phyloP scores from a whole-genome alignment of 75 land plant genomes.

The Pseudotsuga menziesii region DNA sequence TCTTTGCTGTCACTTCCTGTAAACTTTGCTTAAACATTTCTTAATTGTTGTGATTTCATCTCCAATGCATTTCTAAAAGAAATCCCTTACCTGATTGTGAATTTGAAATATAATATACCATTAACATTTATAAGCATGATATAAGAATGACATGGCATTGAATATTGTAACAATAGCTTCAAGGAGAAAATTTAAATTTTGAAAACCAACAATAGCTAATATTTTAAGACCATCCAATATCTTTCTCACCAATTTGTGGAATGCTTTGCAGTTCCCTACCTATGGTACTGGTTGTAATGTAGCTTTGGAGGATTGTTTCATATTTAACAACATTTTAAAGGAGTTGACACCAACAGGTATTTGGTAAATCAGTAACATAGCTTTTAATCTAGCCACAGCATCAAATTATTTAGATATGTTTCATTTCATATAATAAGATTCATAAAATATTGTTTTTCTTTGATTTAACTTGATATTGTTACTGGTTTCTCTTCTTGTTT shows the following conservation, averaged over 20 bases:
- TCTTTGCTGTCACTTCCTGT: neutral
- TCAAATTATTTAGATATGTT: neutral
- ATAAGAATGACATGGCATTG: neutral
- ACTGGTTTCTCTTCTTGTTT: neutral
- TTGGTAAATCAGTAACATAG: neutral
- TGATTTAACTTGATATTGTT: neutral
- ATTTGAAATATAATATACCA: neutral
- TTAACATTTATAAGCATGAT: neutral
- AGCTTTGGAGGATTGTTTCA: conserved; percentile 33
- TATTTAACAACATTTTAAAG: conserved; percentile 25
- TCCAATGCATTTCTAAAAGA: neutral
- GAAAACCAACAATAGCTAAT: neutral
- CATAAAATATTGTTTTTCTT: neutral
- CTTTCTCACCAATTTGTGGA: neutral
- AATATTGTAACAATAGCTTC: neutral
- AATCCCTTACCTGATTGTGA: neutral
- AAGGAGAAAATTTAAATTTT: neutral
- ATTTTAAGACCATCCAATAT: neutral
- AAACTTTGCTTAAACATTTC: neutral
- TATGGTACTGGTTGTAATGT: conserved; percentile 42
- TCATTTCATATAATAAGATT: neutral
- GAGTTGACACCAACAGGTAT: conserved; percentile 21
- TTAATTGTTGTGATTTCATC: neutral
- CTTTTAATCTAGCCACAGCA: neutral
- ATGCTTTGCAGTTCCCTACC: conserved; percentile 26